Base-by-base conservation (phyloP, 2,329 filamentous ascomycete genomes). In the Tolypocladium inflatum region DNA sequence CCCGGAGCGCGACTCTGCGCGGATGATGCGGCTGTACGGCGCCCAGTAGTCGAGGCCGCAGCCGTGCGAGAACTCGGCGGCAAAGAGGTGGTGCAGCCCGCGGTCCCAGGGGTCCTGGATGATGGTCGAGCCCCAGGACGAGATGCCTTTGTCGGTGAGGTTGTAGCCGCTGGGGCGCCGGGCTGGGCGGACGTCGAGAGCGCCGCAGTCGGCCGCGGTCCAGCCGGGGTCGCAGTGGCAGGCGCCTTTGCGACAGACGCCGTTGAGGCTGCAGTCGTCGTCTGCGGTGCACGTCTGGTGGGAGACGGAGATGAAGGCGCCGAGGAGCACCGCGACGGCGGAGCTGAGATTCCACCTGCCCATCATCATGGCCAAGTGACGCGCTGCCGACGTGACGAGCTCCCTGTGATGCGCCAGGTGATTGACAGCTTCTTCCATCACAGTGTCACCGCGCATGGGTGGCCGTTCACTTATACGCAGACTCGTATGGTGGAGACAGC, bases 41-140 rank as follows among this genome's bases (percentile, higher is more conserved):
- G 43, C 68, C 77, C 78, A 80, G n/a, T 74, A 76, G 7, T 66
- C 66, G 1, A 80, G 68, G 0, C 77, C 77, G 55, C 78, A 80
- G 8, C 74, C 75, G 55, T 74, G 68, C 0, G 70, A 67, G 58
- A 80, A 78, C 54, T 80, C 75, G 0, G 76, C 1, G 71, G 70
- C 43, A 51, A 80, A 67, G 0, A 80, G 71, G 55, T 80, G 77
- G 55, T 79, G 78, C 0, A 78, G 65, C 0, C 63, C 19, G 0
- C 66, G 74, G 55, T 80, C 78, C 78, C 43, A 74, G 75, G 0
- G 80, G 13, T 48, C 43, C 43, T 19, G 43, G 43, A 48, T 56
- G 39, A 80, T 77, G 15, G 72, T 71, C 0, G 74, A 75, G 17
- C 78, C 76, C 78, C 78, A 80, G 0, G 77, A 79, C 0, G 78